Evolutionary conservation across 2,329 filamentous ascomycete species (phyloP), one percentile per base, ranked within the genome.

Genomic region (Xylariaceae sp.): DNA sequence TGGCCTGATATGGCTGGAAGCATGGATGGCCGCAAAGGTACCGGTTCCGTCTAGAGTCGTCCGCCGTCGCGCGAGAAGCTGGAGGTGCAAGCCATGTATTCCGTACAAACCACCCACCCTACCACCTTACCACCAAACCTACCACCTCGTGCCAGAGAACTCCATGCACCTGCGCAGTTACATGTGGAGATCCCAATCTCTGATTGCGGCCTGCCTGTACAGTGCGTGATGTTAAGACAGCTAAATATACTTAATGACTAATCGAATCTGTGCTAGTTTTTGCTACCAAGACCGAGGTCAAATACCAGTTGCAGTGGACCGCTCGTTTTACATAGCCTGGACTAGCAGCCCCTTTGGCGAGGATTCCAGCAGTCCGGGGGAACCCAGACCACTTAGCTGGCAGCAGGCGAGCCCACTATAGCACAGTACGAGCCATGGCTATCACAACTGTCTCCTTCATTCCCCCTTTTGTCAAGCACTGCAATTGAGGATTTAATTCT

Each of bases 381-480:
- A 50, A 50, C 10, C 23, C 23, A 11, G 9, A 48, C 34, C 41
- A 50, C 44, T 47, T 41, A 41, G 37, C 37, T 41, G 37, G 37
- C 37, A 13, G 54, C 55, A 15, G 5, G 48, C 37, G 5, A 51
- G 44, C 30, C 50, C 45, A 51, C 58, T 48, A 30, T 11, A 13
- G 39, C 47, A 63, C 61, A 51, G 61, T 59, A 17, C 13, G 17
- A 13, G 6, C 6, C 17, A 37, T 49, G 53, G 5, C 13, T 10
- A 5, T 13, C 30, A 11, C 44, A 7, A 48, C 44, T 11, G 47
- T 53, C 37, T 53, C n/a, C 41, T 49, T n/a, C 54, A 30, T 51
- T 58, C 47, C 60, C 58, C 58, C 57, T 53, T 63, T 63, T 45
- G 41, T 54, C 49, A 51, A 51, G 53, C 34, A 48, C 30, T 53